Evolutionary conservation across 2,329 filamentous ascomycete species (phyloP).

Genomic region (Pestalotiopsis sp.): DNA sequence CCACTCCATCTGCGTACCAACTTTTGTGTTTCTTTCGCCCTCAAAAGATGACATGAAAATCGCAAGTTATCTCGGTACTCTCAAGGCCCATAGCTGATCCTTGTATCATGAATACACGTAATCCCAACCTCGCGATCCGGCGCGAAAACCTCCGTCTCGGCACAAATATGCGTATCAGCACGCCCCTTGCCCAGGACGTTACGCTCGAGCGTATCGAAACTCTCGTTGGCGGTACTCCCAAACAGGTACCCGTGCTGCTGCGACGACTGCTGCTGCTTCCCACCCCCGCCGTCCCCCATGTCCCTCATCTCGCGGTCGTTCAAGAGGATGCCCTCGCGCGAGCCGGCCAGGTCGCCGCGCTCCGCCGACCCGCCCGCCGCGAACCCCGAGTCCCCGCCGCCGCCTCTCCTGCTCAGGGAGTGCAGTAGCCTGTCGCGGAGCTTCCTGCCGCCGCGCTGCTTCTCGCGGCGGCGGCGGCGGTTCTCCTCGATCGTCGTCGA

Average conservation of each 20-base stretch:
- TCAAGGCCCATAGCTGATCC: constrained; percentile 5
- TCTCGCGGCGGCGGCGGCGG: neutral
- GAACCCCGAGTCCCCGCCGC: neutral
- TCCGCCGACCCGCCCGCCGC: neutral
- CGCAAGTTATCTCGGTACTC: no score
- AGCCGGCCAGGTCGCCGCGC: neutral
- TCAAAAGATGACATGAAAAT: no score
- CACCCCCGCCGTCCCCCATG: neutral
- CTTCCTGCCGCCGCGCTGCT: neutral
- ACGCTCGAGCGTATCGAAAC: constrained; percentile 3
- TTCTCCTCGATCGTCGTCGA: constrained; percentile 10
- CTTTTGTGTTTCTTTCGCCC: no score
- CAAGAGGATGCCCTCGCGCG: neutral
- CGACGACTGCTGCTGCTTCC: neutral
- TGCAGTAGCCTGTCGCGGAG: neutral
- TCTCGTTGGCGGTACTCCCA: neutral
- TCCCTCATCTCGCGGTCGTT: neutral
- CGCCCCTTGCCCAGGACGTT: constrained; percentile 8
- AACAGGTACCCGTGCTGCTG: neutral
- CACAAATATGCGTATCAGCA: neutral
- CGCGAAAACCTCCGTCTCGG: constrained; percentile 7
- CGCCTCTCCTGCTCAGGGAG: no score
- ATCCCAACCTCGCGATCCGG: constrained; percentile 5
- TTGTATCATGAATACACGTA: constrained; percentile 9
- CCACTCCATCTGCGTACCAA: no score